These are phyloP conservation scores for Linaria vulgaris DNA, from an alignment of 257 asterid species.

Conservation along the genomic window DNA sequence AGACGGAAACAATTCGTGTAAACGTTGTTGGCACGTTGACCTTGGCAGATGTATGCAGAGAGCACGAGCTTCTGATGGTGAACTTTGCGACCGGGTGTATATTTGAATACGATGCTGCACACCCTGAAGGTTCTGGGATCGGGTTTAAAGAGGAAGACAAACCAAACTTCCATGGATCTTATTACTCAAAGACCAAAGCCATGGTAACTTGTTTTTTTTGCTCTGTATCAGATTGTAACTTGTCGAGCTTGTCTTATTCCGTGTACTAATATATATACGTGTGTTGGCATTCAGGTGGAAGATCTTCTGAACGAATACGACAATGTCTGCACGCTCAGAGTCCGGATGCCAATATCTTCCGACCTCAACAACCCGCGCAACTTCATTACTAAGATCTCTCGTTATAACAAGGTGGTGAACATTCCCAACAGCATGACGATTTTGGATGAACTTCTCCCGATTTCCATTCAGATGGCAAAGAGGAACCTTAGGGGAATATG, in stretches of 20 bases:
- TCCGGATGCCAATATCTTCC: constrained; percentile 91
- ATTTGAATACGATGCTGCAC: constrained; percentile 77
- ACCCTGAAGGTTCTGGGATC: constrained; percentile 90
- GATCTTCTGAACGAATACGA: constrained; percentile 83
- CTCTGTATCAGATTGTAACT: constrained; percentile 3
- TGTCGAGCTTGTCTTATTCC: not conserved
- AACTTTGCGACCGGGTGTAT: constrained; percentile 96
- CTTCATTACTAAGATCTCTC: constrained; percentile 85
- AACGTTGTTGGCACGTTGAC: constrained; percentile 90
- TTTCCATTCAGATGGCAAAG: constrained; percentile 96
- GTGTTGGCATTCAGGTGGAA: constrained; percentile 60
- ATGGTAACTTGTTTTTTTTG: constrained; percentile 56
- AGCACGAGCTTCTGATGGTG: constrained; percentile 64
- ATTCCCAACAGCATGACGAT: constrained; percentile 99
- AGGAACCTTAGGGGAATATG: constrained; percentile 88
- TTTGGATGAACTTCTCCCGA: constrained; percentile 95
- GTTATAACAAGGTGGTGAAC: constrained; percentile 83
- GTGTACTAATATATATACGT: constrained; percentile 15
- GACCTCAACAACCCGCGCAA: constrained; percentile 93
- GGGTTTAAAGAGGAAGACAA: constrained; percentile 92
- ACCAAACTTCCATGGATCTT: constrained; percentile 87
- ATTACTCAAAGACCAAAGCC: constrained; percentile 97
- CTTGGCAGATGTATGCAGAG: constrained; percentile 90
- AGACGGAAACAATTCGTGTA: constrained; percentile 76
- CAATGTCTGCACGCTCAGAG: constrained; percentile 94